These are phyloP conservation scores for Trifolium subterraneum DNA, from an alignment of 306 rosid species.

Conservation along the genomic window DNA sequence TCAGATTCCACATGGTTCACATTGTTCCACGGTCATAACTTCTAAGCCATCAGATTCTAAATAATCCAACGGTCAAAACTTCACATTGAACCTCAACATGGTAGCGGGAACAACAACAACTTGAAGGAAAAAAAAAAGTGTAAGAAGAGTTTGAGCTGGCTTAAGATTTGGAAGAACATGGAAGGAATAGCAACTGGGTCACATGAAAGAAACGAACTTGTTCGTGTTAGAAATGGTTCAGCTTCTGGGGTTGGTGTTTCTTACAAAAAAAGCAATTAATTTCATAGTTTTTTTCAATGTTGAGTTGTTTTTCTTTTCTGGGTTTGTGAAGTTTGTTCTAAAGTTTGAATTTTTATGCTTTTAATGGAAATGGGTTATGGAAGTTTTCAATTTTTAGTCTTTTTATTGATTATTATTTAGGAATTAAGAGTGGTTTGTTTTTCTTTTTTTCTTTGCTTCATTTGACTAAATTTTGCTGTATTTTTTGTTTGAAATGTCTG, in stretches of 20 bases:
- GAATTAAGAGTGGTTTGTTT: not conserved
- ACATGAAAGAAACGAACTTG: slow-evolving; percentile 79
- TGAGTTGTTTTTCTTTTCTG: slow-evolving; percentile 7
- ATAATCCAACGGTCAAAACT: slow-evolving; percentile 36
- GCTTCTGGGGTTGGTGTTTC: slow-evolving; percentile 71
- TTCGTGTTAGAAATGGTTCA: slow-evolving; percentile 80
- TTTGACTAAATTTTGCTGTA: not conserved
- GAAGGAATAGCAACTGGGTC: slow-evolving; percentile 92
- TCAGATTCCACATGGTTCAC: slow-evolving; percentile 54
- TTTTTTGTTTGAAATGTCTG: no score
- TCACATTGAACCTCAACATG: slow-evolving; percentile 34
- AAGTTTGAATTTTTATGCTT: slow-evolving; percentile 36
- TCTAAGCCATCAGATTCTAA: slow-evolving; percentile 37
- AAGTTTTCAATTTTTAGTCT: slow-evolving; percentile 21
- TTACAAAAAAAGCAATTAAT: not conserved
- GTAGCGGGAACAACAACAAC: slow-evolving; percentile 44
- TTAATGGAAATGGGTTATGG: slow-evolving; percentile 30
- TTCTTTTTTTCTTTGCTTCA: not conserved
- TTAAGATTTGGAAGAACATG: slow-evolving; percentile 55
- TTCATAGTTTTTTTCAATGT: not conserved
- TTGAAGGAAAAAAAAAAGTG: slow-evolving; percentile 11
- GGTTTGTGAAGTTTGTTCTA: not conserved
- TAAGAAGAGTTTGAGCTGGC: slow-evolving; percentile 54
- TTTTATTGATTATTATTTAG: not conserved
- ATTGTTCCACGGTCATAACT: slow-evolving; percentile 58